A percentile compares a stretch with the other conserved stretches of the same genome.
Conservation (phyloP, 257 asterid species). For the Dorcoceras hygrometricum region DNA sequence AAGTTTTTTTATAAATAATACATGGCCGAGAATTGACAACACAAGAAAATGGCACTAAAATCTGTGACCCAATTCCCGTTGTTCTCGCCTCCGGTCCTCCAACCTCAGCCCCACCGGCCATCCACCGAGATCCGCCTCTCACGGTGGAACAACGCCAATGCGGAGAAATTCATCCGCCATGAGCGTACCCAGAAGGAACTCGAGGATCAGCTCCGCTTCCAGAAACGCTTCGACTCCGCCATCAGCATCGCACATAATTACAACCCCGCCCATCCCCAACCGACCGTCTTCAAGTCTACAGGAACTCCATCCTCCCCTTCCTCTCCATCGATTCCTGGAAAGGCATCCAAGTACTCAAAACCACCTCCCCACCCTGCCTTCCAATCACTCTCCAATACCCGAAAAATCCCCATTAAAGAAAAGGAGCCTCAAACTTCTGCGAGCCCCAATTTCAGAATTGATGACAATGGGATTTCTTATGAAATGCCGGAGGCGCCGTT, state of each 20-base stretch:
- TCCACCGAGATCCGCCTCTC: slow-evolving; percentile 77
- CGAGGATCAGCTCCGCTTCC: slow-evolving; percentile 72
- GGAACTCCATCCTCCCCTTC: slow-evolving; percentile 95
- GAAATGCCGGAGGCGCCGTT: slow-evolving; percentile 82
- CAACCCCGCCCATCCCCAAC: slow-evolving; percentile 83
- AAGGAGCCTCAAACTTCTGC: slow-evolving; percentile 16
- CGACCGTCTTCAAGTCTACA: slow-evolving; percentile 55
- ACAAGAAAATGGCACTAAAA: slow-evolving; percentile 43
- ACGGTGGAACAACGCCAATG: slow-evolving; percentile 98
- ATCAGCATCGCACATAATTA: slow-evolving; percentile 53
- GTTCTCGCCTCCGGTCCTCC: slow-evolving; percentile 60
- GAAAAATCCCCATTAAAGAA: slow-evolving; percentile 29
- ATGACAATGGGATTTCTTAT: slow-evolving; percentile 69
- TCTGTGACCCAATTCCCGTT: slow-evolving; percentile 58
- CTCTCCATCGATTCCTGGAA: slow-evolving; percentile 76
- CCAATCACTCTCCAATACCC: slow-evolving; percentile 32
- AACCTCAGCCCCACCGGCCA: slow-evolving; percentile 39
- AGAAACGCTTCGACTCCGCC: slow-evolving; percentile 76
- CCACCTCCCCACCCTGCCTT: slow-evolving; percentile 60
- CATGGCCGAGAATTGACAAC: no score
- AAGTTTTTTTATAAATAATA: no score
- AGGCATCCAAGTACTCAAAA: slow-evolving; percentile 74
- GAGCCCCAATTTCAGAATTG: slow-evolving; percentile 48
- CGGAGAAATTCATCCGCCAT: slow-evolving; percentile 62
- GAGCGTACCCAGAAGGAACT: slow-evolving; percentile 63